phyloP scores from a whole-genome alignment of 108 stramenopile species.

The Stephanodiscus triporus region DNA sequence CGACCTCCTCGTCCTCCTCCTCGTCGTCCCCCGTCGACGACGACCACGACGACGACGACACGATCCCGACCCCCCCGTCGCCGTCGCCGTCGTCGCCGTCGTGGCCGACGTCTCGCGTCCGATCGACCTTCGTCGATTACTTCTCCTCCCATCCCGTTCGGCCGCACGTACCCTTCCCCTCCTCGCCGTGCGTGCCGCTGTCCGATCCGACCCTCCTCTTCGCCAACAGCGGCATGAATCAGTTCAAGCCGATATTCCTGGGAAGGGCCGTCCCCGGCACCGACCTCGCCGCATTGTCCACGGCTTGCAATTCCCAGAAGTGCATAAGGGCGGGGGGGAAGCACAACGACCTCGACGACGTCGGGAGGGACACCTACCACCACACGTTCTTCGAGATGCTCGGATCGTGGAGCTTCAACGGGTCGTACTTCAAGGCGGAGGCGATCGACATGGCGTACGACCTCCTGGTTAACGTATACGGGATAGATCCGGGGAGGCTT shows the following conservation, averaged over 20 bases:
- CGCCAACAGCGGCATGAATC: constrained; percentile 99
- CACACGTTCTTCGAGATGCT: constrained; percentile 99
- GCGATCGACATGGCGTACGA: constrained; percentile 97
- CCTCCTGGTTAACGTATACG: constrained; percentile 89
- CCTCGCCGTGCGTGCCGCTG: constrained; percentile 90
- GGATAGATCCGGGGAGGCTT: constrained; percentile 77
- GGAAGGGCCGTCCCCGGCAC: constrained; percentile 87
- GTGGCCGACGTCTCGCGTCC: constrained; percentile 93
- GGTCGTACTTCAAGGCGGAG: constrained; percentile 93
- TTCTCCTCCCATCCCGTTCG: constrained; percentile 63
- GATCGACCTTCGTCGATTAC: constrained; percentile 93
- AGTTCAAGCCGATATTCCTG: constrained; percentile 99
- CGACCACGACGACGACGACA: too few relatives aligned
- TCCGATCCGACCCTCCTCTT: constrained; percentile 99
- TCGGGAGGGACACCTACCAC: constrained; percentile 98
- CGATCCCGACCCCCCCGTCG: too few relatives aligned
- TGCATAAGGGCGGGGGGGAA: constrained; percentile 99
- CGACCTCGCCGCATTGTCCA: constrained; percentile 69
- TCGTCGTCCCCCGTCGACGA: too few relatives aligned
- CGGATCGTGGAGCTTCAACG: constrained; percentile 95
- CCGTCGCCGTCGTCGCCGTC: too few relatives aligned
- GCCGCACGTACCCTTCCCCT: constrained; percentile 73
- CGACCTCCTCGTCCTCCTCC: too few relatives aligned
- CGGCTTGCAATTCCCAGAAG: constrained; percentile 96
- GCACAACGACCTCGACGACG: constrained; percentile 99